Conservation (phyloP, 2,329 filamentous ascomycete genomes). For the Phoma sp. region DNA sequence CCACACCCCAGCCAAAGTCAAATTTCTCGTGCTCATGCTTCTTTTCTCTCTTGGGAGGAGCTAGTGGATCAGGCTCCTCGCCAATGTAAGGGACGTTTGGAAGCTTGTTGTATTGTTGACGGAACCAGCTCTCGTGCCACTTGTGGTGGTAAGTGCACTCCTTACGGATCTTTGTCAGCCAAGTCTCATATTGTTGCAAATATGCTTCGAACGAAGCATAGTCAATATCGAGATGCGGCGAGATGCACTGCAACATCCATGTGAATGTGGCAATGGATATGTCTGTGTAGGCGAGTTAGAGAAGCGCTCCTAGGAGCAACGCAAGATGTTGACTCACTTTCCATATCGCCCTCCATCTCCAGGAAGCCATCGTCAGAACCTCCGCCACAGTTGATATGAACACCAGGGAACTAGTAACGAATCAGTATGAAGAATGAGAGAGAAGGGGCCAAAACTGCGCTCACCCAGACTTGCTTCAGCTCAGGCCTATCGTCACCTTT, state of each 20-base stretch:
- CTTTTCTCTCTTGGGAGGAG: slow-evolving; percentile 8
- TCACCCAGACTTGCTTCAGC: slow-evolving; percentile 60
- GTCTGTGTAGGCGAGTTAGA: slow-evolving; percentile 32
- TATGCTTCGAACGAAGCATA: slow-evolving; percentile 51
- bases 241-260: slow-evolving; percentile 64
- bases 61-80: slow-evolving; percentile 24
- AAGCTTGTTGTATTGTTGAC: slow-evolving; percentile 21
- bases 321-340: too few species aligned
- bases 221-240: slow-evolving; percentile 56
- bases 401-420: slow-evolving; percentile 60
- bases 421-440: too few species aligned
- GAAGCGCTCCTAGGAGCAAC: too few species aligned
- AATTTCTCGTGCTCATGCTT: slow-evolving; percentile 48
- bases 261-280: slow-evolving; percentile 59
- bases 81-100: slow-evolving; percentile 36
- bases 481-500: slow-evolving; percentile 46
- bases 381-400: slow-evolving; percentile 61
- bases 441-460: not conserved
- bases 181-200: slow-evolving; percentile 51
- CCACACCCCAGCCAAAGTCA: slow-evolving; percentile 57
- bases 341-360: slow-evolving; percentile 44
- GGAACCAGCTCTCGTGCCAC: slow-evolving; percentile 8
- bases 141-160: slow-evolving; percentile 42
- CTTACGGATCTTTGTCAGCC: slow-evolving; percentile 37
- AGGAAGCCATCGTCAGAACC: slow-evolving; percentile 46